Evolutionary conservation across 108 stramenopile genomes (phyloP).

Genomic region (Thalassiosira profunda): DNA sequence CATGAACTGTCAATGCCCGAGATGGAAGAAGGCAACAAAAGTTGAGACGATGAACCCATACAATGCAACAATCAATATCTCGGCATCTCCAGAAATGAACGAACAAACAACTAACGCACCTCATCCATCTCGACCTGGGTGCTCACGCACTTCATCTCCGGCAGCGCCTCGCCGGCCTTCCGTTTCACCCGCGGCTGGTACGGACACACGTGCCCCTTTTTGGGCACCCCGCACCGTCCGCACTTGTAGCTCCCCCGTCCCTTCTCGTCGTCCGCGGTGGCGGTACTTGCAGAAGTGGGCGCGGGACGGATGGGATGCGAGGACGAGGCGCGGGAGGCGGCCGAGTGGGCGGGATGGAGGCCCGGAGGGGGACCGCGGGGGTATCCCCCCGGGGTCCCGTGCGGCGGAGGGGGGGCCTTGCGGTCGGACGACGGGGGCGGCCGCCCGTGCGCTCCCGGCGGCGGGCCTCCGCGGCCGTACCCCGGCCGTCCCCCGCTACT

Average conservation of each 20-base stretch:
- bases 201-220: slow-evolving; percentile 94
- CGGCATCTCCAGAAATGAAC: not conserved
- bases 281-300: slow-evolving; percentile 34
- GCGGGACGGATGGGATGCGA: not conserved
- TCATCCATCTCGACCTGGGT: slow-evolving; percentile 94
- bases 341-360: slow-evolving; percentile 4
- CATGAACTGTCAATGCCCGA: slow-evolving; percentile 61
- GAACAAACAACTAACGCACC: slow-evolving; percentile 36
- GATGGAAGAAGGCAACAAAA: not conserved
- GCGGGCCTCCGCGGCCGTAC: slow-evolving; percentile 1
- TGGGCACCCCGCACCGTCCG: slow-evolving; percentile 91
- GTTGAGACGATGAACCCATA: not conserved
- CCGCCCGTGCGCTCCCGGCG: not conserved
- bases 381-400: slow-evolving; percentile 9
- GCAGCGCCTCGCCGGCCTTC: slow-evolving; percentile 78
- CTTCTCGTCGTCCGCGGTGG: slow-evolving; percentile 74
- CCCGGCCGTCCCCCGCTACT: no score
- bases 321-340: not conserved
- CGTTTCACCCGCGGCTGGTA: slow-evolving; percentile 92
- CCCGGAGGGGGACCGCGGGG: not conserved
- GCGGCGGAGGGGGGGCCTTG: slow-evolving; percentile 1
- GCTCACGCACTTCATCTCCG: slow-evolving; percentile 85
- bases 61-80: not conserved
- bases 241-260: slow-evolving; percentile 87
- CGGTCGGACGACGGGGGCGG: not conserved